Evolutionary conservation across 1,284 basidiomycete species (phyloP), one percentile per base, ranked within the genome.

Genomic region (Schizopora paradoxa): DNA sequence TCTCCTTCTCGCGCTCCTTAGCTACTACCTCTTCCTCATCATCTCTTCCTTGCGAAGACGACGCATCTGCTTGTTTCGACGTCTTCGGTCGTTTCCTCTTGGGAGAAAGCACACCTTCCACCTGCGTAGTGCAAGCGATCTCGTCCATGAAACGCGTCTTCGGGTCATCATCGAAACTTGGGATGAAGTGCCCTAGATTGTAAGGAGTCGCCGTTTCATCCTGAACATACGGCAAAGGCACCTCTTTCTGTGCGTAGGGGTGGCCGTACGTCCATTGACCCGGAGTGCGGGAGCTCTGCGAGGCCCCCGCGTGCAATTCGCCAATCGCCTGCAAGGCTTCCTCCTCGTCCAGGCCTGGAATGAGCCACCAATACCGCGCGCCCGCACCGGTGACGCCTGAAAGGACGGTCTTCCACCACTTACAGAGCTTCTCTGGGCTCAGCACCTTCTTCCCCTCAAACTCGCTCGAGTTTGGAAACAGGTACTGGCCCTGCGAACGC

Each of bases 141-240:
- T 94, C 91, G 59, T 90, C 86, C 59, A 96, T 66, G 63, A 96
- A 96, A 16, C 93, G 76, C 44, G 87, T 82, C 63, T 96, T 96
- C 1, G 93, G 92, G 63, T 95, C 91, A 58, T 97, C 93, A 14
- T 91, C 87, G 58, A 96, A 91, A 44, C 77, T 83, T 2, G 93
- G 93, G 18, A 96, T 85, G 43, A 79, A 75, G 38, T 80, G 76
- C 0, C 87, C 87, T 18, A 95, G 66, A 51, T 85, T 75, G 16
- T 61, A 65, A 45, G 51, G 49, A 21, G 42, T 43, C 7, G 39
- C 48, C 39, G 58, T 59, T 4, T 56, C 53, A 4, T 57, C 51
- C 3, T 60, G 55, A 2, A 74, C 72, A 54, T 81, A 81, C 1
- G 83, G 79, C 21, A 82, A 67, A 3, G 72, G 69, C 21, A 82